These are phyloP conservation scores for Trichoderma brevicompactum DNA, from an alignment of 2,329 filamentous ascomycete genomes.

Conservation along the genomic window DNA sequence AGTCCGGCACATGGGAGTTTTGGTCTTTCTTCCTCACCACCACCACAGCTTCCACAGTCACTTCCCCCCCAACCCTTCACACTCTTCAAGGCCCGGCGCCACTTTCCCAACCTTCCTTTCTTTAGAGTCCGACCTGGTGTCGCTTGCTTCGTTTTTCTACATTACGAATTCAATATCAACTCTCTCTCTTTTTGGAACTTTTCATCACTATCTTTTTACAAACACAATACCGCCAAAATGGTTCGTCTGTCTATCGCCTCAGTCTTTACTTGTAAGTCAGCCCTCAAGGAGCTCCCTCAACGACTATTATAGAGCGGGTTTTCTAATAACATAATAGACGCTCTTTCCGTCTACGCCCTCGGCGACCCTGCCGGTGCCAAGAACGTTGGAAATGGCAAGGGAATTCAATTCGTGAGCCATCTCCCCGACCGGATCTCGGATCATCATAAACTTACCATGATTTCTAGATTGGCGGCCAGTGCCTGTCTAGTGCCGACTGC, in stretches of 20 bases:
- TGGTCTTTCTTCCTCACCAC: slow-evolving; percentile 18
- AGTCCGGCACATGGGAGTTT: not conserved
- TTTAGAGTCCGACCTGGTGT: slow-evolving; percentile 31
- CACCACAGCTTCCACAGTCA: slow-evolving; percentile 25
- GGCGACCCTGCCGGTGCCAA: slow-evolving; percentile 36
- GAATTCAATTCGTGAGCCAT: slow-evolving; percentile 34
- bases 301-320: not conserved
- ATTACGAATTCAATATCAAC: slow-evolving; percentile 17
- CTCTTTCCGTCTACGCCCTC: slow-evolving; percentile 31
- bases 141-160: slow-evolving; percentile 26
- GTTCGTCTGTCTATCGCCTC: slow-evolving; percentile 36
- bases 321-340: slow-evolving; percentile 22
- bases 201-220: slow-evolving; percentile 18
- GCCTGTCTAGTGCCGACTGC: slow-evolving; percentile 38
- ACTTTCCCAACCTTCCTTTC: slow-evolving; percentile 27
- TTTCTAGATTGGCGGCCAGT: slow-evolving; percentile 37
- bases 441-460: not conserved
- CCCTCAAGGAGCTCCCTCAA: not conserved
- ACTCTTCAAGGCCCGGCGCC: slow-evolving; percentile 28
- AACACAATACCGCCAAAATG: slow-evolving; percentile 33
- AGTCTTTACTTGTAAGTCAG: slow-evolving; percentile 36
- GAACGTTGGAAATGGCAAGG: slow-evolving; percentile 36
- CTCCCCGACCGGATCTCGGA: not conserved
- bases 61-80: slow-evolving; percentile 8
- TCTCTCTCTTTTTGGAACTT: slow-evolving; percentile 29